Evolutionary conservation across 495 filamentous ascomycete genomes (phyloP).

Genomic region (Aspergillus ellipticus): DNA sequence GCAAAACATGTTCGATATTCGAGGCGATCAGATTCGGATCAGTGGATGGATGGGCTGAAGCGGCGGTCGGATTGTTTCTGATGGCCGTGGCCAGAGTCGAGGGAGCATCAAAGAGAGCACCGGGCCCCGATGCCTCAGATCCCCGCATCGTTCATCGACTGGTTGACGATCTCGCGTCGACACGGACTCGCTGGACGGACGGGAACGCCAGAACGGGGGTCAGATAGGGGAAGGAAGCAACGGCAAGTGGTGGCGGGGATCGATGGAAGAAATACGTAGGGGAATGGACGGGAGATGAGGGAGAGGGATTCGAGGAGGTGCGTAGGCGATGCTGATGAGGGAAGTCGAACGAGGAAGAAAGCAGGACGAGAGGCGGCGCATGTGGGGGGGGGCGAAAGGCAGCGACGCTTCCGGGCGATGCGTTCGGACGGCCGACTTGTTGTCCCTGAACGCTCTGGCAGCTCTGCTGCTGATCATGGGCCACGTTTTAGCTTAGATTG

Average conservation of each 20-base stretch:
- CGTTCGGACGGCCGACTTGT: not conserved
- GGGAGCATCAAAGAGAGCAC: constrained; percentile 37
- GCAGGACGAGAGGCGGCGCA: constrained; percentile 3
- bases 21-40: constrained; percentile 14
- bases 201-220: not conserved
- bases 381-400: constrained; percentile 14
- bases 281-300: not conserved
- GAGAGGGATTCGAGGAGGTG: constrained; percentile 4
- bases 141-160: constrained; percentile 47
- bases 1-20: constrained; percentile 30
- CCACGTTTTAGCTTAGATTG: not conserved
- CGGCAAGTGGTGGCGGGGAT: not conserved
- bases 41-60: constrained; percentile 10
- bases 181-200: not conserved
- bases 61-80: constrained; percentile 29
- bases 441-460: not conserved
- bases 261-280: constrained; percentile 5
- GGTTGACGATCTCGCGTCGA: constrained; percentile 8
- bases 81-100: constrained; percentile 32
- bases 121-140: constrained; percentile 41
- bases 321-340: not conserved
- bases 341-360: constrained; percentile 1
- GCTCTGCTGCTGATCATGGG: not conserved
- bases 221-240: not conserved
- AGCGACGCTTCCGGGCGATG: constrained; percentile 32